Base-by-base conservation (phyloP, 2,329 filamentous ascomycete genomes). In the Bimuria novae-zelandiae region DNA sequence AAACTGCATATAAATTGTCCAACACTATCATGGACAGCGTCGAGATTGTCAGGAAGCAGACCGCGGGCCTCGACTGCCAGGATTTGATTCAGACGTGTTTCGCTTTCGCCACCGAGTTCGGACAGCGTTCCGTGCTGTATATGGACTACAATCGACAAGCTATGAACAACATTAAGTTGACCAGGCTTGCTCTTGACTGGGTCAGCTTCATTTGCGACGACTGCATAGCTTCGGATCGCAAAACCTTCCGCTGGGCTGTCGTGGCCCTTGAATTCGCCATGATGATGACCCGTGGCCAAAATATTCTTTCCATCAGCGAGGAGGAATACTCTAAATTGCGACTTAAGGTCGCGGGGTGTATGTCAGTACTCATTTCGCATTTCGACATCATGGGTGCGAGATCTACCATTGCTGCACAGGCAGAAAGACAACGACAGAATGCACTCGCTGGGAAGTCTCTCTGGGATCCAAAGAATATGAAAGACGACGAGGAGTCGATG, bases 11-110 rank as follows among this genome's bases (percentile, higher is more conserved):
- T 80, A 96, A 96, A 74, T 82, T 99, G 37, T 96, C 92, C 46
- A 97, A 97, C 75, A 91, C 92, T 6, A 97, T 99, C 75, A 97
- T 99, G 91, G 93, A 97, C 74, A 97, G 92, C 70, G 94, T 99
- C 39, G 91, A 96, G 70, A 91, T 90, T 57, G 94, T 99, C 59
- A 84, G 92, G 59, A 87, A 86, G 62, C 93, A 99, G 74, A 92
- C 92, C 1, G 82, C 84, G 52, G 90, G 88, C 7, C 84, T 93
- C 59, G 89, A 94, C 60, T 96, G 93, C 70, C 92, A 96, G 65
- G 94, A 99, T 68, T 84, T 99, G 25, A 94, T 99, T 59, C 94
- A 99, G 74, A 96, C 92, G 4, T 99, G 93, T 75, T 99, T 97
- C 73, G 89, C 95, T 35, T 99, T 97, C 67, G 94, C 94, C n/a